Evolutionary conservation across 352 stramenopile species (phyloP).

Genomic region (Peronosclerospora sorghi): DNA sequence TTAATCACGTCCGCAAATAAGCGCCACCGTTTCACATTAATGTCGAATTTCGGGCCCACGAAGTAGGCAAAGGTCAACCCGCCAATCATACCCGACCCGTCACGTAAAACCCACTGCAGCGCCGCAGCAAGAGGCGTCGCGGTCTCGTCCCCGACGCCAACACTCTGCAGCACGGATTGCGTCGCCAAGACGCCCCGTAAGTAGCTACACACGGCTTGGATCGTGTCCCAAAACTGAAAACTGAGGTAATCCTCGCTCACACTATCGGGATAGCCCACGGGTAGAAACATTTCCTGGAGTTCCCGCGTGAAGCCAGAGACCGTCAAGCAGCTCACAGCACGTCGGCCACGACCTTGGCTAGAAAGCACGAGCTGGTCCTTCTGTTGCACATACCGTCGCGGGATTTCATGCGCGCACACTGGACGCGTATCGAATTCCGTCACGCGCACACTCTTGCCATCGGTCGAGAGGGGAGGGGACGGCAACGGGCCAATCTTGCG

Average conservation of each 20-base stretch:
- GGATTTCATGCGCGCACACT: conserved; percentile 36
- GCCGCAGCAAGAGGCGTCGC: conserved; percentile 58
- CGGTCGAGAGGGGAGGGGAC: conserved; percentile 6
- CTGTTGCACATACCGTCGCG: conserved; percentile 36
- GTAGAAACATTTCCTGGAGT: conserved; percentile 80
- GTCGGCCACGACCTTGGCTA: conserved; percentile 4
- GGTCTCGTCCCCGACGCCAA: conserved; percentile 86
- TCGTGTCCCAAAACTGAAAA: conserved; percentile 93
- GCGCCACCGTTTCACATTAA: conserved; percentile 93
- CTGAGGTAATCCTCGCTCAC: conserved; percentile 87
- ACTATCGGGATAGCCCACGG: conserved; percentile 72
- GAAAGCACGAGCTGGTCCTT: conserved; percentile 22
- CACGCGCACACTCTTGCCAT: conserved; percentile 21
- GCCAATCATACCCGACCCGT: conserved; percentile 80
- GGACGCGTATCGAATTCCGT: conserved; percentile 51
- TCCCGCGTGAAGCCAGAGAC: conserved; percentile 33
- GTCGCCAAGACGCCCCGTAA: conserved; percentile 89
- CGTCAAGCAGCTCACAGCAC: conserved; percentile 19
- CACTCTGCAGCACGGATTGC: conserved; percentile 87
- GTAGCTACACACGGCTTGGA: conserved; percentile 93
- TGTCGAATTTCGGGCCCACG: conserved; percentile 85
- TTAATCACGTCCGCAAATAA: conserved; percentile 95
- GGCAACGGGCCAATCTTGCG: conserved; percentile 26
- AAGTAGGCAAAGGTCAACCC: conserved; percentile 91
- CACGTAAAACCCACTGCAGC: conserved; percentile 68